phyloP scores from a whole-genome alignment of 805 yeast genomes.

The Candida tammaniensis region DNA sequence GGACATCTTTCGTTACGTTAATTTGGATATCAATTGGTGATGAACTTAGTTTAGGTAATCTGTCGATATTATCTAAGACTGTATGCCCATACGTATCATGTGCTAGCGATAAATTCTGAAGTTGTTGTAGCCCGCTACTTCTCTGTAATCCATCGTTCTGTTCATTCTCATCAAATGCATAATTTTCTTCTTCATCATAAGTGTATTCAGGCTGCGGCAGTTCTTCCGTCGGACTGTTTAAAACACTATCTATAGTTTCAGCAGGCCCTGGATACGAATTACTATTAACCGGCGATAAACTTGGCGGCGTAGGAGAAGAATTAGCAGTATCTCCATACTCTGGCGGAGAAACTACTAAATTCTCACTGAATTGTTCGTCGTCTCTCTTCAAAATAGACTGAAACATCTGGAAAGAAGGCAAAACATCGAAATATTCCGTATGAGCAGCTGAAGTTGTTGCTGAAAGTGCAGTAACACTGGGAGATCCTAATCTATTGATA shows the following conservation, averaged over 20 bases:
- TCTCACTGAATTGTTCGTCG: constrained; percentile 37
- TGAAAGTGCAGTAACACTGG: constrained; percentile 17
- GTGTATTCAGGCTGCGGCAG: constrained; percentile 1
- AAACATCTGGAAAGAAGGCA: constrained; percentile 71
- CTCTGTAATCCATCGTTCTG: constrained; percentile 10
- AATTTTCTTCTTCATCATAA: constrained; percentile 17
- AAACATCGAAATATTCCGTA: constrained; percentile 49
- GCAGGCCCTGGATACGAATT: background rate
- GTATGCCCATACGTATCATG: constrained; percentile 39
- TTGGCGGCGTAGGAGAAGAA: constrained; percentile 29
- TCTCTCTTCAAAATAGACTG: constrained; percentile 47
- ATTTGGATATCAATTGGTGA: constrained; percentile 51
- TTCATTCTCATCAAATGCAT: constrained; percentile 16
- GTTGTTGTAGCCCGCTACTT: constrained; percentile 4
- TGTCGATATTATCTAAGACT: constrained; percentile 50
- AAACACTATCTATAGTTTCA: constrained; percentile 5
- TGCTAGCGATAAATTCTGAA: constrained; percentile 8
- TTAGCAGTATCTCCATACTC: constrained; percentile 31
- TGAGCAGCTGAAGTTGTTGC: constrained; percentile 26
- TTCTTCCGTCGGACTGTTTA: constrained; percentile 4
- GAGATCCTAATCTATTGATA: constrained; percentile 23
- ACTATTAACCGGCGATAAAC: constrained; percentile 12
- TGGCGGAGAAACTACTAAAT: constrained; percentile 32
- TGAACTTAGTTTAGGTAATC: constrained; percentile 37
- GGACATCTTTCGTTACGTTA: constrained; percentile 51